Conservation (phyloP, 2,329 filamentous ascomycete species). For the Aspergillus ustus region DNA sequence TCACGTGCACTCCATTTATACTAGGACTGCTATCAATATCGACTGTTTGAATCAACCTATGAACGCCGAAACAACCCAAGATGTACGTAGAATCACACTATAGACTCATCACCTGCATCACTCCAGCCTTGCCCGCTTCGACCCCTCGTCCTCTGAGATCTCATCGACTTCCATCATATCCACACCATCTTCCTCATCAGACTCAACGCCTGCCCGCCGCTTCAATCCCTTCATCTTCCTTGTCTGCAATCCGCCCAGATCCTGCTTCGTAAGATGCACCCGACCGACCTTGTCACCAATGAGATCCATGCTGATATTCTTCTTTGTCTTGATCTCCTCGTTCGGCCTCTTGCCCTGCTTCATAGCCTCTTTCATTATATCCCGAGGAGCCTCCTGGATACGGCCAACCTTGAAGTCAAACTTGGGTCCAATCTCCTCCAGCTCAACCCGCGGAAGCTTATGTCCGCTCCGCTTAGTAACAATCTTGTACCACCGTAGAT, state of each 20-base stretch:
- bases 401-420: conserved; percentile 91
- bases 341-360: conserved; percentile 74
- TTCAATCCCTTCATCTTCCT: conserved; percentile 99
- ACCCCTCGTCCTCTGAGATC: conserved; percentile 40
- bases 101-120: conserved; percentile 23
- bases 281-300: conserved; percentile 97
- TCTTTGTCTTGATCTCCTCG: conserved; percentile 71
- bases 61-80: background rate
- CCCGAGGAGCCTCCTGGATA: conserved; percentile 75
- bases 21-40: background rate
- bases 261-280: conserved; percentile 88
- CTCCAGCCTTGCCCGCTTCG: conserved; percentile 39
- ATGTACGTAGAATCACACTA: background rate
- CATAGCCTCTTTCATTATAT: conserved; percentile 86
- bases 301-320: conserved; percentile 89
- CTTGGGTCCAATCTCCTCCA: conserved; percentile 93
- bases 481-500: conserved; percentile 82
- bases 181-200: conserved; percentile 55
- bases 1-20: conserved; percentile 37
- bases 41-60: background rate
- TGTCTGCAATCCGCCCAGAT: conserved; percentile 84
- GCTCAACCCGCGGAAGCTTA: conserved; percentile 84
- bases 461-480: conserved; percentile 84
- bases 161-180: conserved; percentile 55
- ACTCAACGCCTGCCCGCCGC: conserved; percentile 69